Evolutionary conservation across 768 basidiomycete species (phyloP).

Genomic region (Lactarius hatsudake): DNA sequence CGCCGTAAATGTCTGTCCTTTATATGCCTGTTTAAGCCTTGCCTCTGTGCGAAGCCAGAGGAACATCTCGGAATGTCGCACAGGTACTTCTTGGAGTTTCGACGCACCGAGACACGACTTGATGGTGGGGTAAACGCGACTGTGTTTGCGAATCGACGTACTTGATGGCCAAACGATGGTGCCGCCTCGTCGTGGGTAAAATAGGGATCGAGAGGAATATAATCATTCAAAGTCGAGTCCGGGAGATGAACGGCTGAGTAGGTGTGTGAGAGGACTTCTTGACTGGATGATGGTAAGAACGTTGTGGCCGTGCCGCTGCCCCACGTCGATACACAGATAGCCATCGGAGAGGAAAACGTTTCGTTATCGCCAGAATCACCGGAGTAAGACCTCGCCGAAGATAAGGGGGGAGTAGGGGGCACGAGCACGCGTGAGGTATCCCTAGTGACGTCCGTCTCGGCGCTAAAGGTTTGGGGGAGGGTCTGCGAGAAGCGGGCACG

Average conservation of each 20-base stretch:
- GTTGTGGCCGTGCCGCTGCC: too few relatives aligned
- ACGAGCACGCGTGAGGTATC: too few relatives aligned
- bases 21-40: background rate
- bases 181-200: background rate
- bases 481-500: too few relatives aligned
- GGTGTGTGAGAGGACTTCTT: too few relatives aligned
- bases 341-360: too few relatives aligned
- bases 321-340: too few relatives aligned
- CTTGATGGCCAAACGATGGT: background rate
- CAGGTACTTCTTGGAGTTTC: background rate
- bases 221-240: background rate
- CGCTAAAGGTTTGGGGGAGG: too few relatives aligned
- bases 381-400: too few relatives aligned
- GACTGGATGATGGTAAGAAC: too few relatives aligned
- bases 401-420: too few relatives aligned
- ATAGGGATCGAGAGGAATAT: background rate
- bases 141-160: background rate
- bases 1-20: background rate
- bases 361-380: too few relatives aligned
- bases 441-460: background rate
- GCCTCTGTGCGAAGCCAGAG: background rate
- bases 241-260: too few relatives aligned
- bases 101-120: background rate
- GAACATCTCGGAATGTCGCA: background rate
- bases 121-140: background rate